These are phyloP conservation scores for Cyanodermella asteris DNA, from an alignment of 2,329 filamentous ascomycete genomes.

Conservation along the genomic window DNA sequence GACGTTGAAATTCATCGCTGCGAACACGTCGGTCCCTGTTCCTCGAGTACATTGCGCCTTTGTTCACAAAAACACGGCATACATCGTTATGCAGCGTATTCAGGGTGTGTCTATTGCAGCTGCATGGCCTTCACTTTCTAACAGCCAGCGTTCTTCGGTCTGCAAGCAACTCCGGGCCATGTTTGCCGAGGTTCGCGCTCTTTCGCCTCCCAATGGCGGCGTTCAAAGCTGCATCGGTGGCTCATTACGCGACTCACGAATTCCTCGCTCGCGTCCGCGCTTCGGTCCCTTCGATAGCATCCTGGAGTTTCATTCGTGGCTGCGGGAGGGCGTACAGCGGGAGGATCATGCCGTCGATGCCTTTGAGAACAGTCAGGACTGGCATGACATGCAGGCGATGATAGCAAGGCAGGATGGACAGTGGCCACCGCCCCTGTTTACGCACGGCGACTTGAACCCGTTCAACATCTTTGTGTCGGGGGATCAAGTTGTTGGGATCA, in stretches of 20 bases:
- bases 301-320: not conserved
- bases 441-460: slow-evolving; percentile 8
- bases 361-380: too few species aligned
- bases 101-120: slow-evolving; percentile 14
- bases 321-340: slow-evolving; percentile 1
- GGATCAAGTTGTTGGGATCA: slow-evolving; percentile 22
- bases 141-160: too few species aligned
- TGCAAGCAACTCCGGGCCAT: too few species aligned
- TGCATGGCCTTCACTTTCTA: slow-evolving; percentile 13
- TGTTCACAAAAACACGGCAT: slow-evolving; percentile 11
- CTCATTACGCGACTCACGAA: too few species aligned
- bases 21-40: slow-evolving; percentile 18
- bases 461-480: slow-evolving; percentile 14
- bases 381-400: too few species aligned
- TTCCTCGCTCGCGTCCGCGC: too few species aligned
- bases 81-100: slow-evolving; percentile 21
- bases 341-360: too few species aligned
- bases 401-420: too few species aligned
- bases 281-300: slow-evolving; percentile 1
- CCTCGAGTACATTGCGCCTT: slow-evolving; percentile 18
- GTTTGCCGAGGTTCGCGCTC: too few species aligned
- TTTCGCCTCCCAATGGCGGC: too few species aligned
- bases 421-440: slow-evolving; percentile 10
- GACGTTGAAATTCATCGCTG: slow-evolving; percentile 16
- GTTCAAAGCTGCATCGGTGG: too few species aligned